phyloP scores from a whole-genome alignment of 345 rosid species.

The Psidium friedrichsthalianum region DNA sequence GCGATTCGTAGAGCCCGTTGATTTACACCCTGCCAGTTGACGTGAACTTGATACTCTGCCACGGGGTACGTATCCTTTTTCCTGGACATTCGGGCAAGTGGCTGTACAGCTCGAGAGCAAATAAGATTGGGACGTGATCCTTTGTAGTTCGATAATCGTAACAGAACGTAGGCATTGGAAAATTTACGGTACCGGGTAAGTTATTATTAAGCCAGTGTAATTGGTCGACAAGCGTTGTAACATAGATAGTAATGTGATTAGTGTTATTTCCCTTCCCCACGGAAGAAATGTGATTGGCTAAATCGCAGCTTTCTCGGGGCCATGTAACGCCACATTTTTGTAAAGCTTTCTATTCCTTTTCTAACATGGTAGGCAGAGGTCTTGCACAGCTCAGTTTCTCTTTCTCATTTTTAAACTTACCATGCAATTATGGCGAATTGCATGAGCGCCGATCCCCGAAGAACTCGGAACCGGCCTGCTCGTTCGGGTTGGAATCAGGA shows the following conservation, averaged over 20 bases:
- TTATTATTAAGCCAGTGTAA: neutral
- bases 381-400: neutral
- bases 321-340: neutral
- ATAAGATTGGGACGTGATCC: neutral
- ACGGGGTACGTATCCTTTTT: neutral
- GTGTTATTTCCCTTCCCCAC: neutral
- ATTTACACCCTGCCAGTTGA: slow-evolving; percentile 26
- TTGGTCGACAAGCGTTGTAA: neutral
- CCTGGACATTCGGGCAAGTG: neutral
- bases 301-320: neutral
- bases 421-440: neutral
- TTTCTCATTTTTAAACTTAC: neutral
- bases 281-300: neutral
- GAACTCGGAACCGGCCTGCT: fast-evolving
- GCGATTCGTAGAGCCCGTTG: slow-evolving; percentile 20
- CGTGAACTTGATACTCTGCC: neutral
- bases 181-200: neutral
- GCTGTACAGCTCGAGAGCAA: neutral
- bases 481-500: neutral
- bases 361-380: neutral
- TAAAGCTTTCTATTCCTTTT: neutral
- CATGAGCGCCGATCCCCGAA: neutral
- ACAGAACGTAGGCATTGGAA: neutral
- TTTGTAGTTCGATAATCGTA: neutral
- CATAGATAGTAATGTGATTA: neutral